Evolutionary conservation across 2,329 filamentous ascomycete species (phyloP).

Genomic region (Xylaria sp.): DNA sequence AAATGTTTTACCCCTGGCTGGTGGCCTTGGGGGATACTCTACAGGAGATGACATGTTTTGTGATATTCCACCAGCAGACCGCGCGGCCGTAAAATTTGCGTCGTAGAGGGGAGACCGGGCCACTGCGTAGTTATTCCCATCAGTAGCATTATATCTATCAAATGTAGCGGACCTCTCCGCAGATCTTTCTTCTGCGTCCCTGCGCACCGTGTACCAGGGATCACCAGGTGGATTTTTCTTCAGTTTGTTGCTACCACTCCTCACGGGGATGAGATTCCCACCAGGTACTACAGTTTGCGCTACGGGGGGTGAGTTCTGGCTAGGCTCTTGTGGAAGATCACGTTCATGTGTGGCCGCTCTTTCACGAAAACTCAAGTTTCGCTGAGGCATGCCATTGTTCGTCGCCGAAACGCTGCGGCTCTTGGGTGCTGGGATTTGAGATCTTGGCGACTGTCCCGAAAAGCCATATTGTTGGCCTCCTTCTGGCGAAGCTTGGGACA

Average conservation of each 20-base stretch:
- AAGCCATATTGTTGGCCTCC: conserved; percentile 46
- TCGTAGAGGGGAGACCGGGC: conserved; percentile 7
- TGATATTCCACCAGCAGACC: conserved; percentile 27
- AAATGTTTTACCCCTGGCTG: conserved; percentile 43
- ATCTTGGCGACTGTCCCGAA: conserved; percentile 46
- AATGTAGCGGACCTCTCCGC: conserved; percentile 51
- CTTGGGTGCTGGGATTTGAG: conserved; percentile 46
- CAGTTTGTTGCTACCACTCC: conserved; percentile 68
- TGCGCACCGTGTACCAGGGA: conserved; percentile 56
- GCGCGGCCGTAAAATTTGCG: conserved; percentile 19
- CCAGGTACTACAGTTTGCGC: conserved; percentile 44
- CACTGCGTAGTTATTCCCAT: conserved; percentile 26
- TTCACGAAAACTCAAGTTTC: conserved; percentile 71
- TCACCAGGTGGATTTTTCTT: conserved; percentile 68
- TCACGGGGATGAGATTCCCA: conserved; percentile 54
- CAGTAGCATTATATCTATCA: conserved; percentile 37
- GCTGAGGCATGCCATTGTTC: conserved; percentile 57
- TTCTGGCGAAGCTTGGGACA: conserved; percentile 51
- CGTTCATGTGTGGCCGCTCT: conserved; percentile 61
- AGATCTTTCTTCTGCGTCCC: conserved; percentile 57
- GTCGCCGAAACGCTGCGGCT: conserved; percentile 42
- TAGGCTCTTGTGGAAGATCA: conserved; percentile 50
- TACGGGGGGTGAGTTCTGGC: conserved; percentile 41
- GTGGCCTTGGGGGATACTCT: conserved; percentile 42
- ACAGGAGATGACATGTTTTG: conserved; percentile 33